A percentile compares a stretch with the other conserved stretches of the same genome.
These are phyloP conservation scores for Brassica carinata DNA, from an alignment of 345 rosid genomes.

Conservation along the genomic window DNA sequence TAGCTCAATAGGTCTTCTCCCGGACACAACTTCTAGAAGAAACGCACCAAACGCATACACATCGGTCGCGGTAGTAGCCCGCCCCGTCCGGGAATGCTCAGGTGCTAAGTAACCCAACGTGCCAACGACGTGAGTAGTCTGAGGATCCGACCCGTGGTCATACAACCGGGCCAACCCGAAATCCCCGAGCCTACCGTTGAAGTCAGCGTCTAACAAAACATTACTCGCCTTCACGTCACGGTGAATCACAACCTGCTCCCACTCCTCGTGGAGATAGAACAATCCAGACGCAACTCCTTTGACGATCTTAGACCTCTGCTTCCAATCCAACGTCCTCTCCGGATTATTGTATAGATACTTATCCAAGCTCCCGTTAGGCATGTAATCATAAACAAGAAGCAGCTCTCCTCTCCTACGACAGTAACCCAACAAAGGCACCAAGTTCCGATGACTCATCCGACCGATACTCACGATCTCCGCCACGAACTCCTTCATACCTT, in stretches of 20 bases:
- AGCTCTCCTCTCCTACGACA: slow-evolving; percentile 65
- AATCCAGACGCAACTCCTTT: slow-evolving; percentile 63
- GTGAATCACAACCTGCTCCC: slow-evolving; percentile 70
- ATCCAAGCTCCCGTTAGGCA: slow-evolving; percentile 66
- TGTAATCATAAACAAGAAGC: slow-evolving; percentile 62
- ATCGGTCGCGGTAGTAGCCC: slow-evolving; percentile 53
- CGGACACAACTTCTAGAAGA: slow-evolving; percentile 61
- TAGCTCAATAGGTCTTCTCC: slow-evolving; percentile 53
- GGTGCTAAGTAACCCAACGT: slow-evolving; percentile 73
- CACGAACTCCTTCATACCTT: slow-evolving; percentile 65
- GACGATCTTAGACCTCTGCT: slow-evolving; percentile 52
- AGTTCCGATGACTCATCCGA: slow-evolving; percentile 57
- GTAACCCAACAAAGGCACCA: slow-evolving; percentile 59
- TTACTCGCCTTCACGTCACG: slow-evolving; percentile 70
- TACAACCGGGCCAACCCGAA: slow-evolving; percentile 67
- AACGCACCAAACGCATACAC: slow-evolving; percentile 67
- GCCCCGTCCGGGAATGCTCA: slow-evolving; percentile 56
- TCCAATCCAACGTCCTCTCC: slow-evolving; percentile 49
- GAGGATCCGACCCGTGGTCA: slow-evolving; percentile 63
- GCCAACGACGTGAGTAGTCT: slow-evolving; percentile 58
- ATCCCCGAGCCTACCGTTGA: slow-evolving; percentile 60
- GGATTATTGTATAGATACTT: slow-evolving; percentile 56
- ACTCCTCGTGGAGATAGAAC: slow-evolving; percentile 63
- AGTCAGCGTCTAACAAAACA: slow-evolving; percentile 57
- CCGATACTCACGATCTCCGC: slow-evolving; percentile 64